Evolutionary conservation across 306 rosid genomes (phyloP).

Genomic region (Begonia loranthoides): DNA sequence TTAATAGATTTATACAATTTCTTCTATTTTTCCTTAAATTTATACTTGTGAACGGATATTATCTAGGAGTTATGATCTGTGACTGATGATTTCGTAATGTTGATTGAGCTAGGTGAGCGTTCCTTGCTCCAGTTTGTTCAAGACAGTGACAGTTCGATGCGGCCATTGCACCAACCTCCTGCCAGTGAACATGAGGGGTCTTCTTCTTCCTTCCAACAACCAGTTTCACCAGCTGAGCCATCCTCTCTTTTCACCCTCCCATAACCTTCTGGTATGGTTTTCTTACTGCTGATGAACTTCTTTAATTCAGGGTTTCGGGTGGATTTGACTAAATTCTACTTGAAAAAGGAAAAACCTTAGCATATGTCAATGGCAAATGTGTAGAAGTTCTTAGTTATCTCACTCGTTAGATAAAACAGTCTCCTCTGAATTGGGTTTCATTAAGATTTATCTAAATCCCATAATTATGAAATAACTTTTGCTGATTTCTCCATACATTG

Average conservation of each 20-base stretch:
- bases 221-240: slow-evolving; percentile 74
- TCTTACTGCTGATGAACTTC: no score
- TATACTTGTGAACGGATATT: not conserved
- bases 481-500: not conserved
- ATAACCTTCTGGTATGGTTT: slow-evolving; percentile 48
- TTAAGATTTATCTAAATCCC: no score
- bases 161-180: slow-evolving; percentile 95
- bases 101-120: slow-evolving; percentile 51
- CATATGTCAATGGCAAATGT: no score
- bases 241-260: slow-evolving; percentile 71
- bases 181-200: slow-evolving; percentile 73
- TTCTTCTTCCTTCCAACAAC: slow-evolving; percentile 70
- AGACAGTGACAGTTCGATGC: slow-evolving; percentile 90
- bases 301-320: not conserved
- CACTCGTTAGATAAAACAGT: no score
- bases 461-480: no score
- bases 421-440: no score
- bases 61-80: not conserved
- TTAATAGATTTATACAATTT: not conserved
- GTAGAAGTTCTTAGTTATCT: no score
- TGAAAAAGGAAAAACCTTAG: no score
- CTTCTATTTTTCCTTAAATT: not conserved
- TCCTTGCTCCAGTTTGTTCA: slow-evolving; percentile 91
- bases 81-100: no score
- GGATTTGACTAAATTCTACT: no score